phyloP scores from a whole-genome alignment of 2,329 filamentous ascomycete species.

The Paecilomyces fulvus region DNA sequence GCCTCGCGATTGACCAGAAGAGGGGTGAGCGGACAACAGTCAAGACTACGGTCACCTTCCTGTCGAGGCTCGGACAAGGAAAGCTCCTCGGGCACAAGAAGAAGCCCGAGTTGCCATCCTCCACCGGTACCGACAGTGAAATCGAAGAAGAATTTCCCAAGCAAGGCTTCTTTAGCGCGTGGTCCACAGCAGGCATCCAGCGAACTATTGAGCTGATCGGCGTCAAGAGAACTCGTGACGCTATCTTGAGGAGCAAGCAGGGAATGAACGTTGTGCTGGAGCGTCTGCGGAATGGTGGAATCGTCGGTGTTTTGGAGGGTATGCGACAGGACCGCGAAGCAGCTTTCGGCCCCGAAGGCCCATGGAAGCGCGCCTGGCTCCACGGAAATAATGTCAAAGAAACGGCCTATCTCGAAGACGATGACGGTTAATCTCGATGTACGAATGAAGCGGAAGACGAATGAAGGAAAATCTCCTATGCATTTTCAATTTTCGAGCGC shows the following conservation, averaged over 20 bases:
- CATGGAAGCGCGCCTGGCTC: constrained; percentile 36
- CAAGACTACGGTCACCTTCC: constrained; percentile 53
- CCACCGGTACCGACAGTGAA: constrained; percentile 26
- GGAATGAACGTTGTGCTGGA: constrained; percentile 61
- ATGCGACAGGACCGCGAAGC: constrained; percentile 55
- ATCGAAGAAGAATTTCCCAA: constrained; percentile 46
- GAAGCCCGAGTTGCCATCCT: constrained; percentile 27
- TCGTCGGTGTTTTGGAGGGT: constrained; percentile 62
- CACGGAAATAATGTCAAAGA: constrained; percentile 22
- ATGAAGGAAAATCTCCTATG: neutral
- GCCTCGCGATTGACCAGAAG: constrained; percentile 28
- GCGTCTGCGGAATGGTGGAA: constrained; percentile 54
- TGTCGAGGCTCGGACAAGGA: constrained; percentile 52
- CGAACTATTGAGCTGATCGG: constrained; percentile 57
- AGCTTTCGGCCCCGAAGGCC: constrained; percentile 27
- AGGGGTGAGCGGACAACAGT: constrained; percentile 46
- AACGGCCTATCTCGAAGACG: constrained; percentile 16
- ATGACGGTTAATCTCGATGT: constrained; percentile 16
- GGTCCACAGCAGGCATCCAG: constrained; percentile 53
- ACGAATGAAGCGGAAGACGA: neutral
- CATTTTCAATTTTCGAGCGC: constrained; percentile 5
- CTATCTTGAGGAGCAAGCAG: constrained; percentile 54
- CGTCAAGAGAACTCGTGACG: constrained; percentile 51
- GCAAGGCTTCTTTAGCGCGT: constrained; percentile 49
- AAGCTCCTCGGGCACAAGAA: constrained; percentile 39